These are phyloP conservation scores for Trypanosoma caninum DNA, from an alignment of 208 protist genomes.

Conservation along the genomic window DNA sequence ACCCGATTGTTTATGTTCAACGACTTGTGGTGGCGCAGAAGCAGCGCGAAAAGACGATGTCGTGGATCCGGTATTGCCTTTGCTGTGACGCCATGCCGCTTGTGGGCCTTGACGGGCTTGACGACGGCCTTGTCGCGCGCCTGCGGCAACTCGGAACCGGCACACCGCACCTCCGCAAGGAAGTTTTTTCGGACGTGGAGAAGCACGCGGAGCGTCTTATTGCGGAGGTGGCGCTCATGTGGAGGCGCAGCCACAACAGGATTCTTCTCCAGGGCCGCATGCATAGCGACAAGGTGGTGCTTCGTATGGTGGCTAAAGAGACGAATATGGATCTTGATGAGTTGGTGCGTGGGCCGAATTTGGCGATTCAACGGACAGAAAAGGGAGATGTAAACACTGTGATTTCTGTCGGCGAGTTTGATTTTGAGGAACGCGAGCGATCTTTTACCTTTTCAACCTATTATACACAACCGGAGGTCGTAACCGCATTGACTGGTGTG, in stretches of 20 bases:
- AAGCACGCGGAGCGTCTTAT: constrained; percentile 72
- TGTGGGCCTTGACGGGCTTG: constrained; percentile 60
- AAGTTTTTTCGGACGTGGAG: constrained; percentile 69
- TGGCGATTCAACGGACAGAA: constrained; percentile 62
- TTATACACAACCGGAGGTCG: constrained; percentile 92
- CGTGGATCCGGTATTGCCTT: constrained; percentile 90
- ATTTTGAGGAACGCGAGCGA: constrained; percentile 73
- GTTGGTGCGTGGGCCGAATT: constrained; percentile 76
- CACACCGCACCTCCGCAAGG: constrained; percentile 78
- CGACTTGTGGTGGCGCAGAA: constrained; percentile 75
- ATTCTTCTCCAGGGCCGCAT: constrained; percentile 89
- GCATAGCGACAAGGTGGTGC: constrained; percentile 64
- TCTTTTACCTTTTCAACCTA: constrained; percentile 93
- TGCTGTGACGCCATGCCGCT: constrained; percentile 93
- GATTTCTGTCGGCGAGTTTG: constrained; percentile 58
- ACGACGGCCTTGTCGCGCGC: constrained; percentile 52
- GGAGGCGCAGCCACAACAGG: constrained; percentile 89
- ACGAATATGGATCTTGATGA: constrained; percentile 87
- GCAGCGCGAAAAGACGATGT: constrained; percentile 82
- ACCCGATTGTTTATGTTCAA: constrained; percentile 87
- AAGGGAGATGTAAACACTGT: constrained; percentile 54
- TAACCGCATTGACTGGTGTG: constrained; percentile 87
- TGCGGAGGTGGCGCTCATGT: constrained; percentile 84
- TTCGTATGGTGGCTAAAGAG: constrained; percentile 73
- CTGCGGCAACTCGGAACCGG: constrained; percentile 75